These are phyloP conservation scores for Carallia pectinifolia DNA, from an alignment of 345 rosid species.

Conservation along the genomic window DNA sequence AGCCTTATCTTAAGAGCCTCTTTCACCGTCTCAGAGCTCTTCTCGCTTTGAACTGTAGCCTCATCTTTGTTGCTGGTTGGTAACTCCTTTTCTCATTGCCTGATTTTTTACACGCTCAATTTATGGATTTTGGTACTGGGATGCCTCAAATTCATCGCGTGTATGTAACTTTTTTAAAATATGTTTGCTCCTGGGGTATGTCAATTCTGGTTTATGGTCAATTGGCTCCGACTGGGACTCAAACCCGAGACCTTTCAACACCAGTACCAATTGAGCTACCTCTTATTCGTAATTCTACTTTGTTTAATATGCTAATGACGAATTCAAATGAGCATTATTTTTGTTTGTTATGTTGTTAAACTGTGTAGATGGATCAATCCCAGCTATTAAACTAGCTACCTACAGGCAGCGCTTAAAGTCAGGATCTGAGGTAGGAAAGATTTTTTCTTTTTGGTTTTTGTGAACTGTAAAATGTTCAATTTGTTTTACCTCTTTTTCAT, in stretches of 20 bases:
- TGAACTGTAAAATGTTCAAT: background rate
- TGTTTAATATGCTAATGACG: background rate
- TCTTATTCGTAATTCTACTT: background rate
- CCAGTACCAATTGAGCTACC: no score
- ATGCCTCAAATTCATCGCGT: background rate
- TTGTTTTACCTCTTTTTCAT: background rate
- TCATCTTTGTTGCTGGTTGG: constrained; percentile 82
- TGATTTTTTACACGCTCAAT: no score
- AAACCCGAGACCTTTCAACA: no score
- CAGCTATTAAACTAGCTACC: constrained; percentile 79
- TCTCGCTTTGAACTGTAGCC: constrained; percentile 77
- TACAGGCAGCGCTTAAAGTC: constrained; percentile 67
- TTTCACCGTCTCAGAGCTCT: constrained; percentile 93
- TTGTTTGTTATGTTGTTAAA: background rate
- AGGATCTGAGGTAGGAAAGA: constrained; percentile 47
- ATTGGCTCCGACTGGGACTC: no score
- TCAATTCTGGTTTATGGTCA: no score
- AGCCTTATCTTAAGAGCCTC: constrained; percentile 63
- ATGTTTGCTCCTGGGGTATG: no score
- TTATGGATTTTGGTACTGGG: no score
- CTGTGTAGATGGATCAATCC: constrained; percentile 80
- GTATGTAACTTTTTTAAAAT: background rate
- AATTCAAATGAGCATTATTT: background rate
- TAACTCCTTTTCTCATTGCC: constrained; percentile 2
- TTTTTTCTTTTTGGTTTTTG: background rate